Conservation (phyloP, 495 filamentous ascomycete species). For the Tuber brumale region DNA sequence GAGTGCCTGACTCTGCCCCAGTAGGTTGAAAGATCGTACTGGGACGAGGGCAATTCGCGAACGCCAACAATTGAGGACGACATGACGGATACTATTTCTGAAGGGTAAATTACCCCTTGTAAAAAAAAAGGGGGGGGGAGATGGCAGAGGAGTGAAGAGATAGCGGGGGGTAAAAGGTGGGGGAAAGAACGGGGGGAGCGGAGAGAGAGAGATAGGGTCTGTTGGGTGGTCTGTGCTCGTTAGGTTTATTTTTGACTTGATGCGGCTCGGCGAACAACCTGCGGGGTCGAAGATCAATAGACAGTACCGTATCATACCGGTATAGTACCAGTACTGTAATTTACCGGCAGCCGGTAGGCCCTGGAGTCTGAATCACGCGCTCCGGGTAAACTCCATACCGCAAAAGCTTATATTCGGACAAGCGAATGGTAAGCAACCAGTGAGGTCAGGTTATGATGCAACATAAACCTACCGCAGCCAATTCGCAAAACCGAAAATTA, state of each 20-base stretch:
- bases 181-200: background rate
- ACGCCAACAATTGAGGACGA: slow-evolving; percentile 81
- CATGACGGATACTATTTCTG: slow-evolving; percentile 50
- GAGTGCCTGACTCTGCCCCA: slow-evolving; percentile 91
- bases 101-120: background rate
- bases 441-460: background rate
- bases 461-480: background rate
- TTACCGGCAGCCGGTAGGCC: too few species aligned
- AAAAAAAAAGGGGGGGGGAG: background rate
- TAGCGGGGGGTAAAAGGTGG: background rate
- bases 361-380: background rate
- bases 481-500: background rate
- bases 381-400: background rate
- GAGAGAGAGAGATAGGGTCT: background rate
- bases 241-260: background rate
- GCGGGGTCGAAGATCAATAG: background rate
- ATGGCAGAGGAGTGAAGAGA: background rate
- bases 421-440: background rate
- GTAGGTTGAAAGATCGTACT: slow-evolving; percentile 87
- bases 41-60: slow-evolving; percentile 78
- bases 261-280: background rate
- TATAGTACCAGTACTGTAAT: too few species aligned
- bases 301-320: background rate
- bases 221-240: background rate
- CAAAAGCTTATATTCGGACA: background rate